Evolutionary conservation across 2,329 filamentous ascomycete species (phyloP), one percentile per base, ranked within the genome.

Genomic region (Akanthomyces uredinophilus): DNA sequence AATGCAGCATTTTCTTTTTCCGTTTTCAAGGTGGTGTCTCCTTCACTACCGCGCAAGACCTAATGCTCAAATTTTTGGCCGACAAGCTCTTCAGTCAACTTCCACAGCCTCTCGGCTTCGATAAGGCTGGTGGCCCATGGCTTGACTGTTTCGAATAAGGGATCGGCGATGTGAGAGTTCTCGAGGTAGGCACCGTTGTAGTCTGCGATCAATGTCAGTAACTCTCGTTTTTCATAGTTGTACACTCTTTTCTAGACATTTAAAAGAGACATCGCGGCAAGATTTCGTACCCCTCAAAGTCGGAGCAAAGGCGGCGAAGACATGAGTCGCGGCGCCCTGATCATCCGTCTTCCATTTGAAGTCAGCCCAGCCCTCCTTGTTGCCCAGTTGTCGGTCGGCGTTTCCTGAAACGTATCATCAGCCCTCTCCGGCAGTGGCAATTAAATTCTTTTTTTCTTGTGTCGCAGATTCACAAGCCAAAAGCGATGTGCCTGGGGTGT

Each of bases 1-100:
- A 29, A 29, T 29, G 4, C 27, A 29, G 4, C 32, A 35, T 35
- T 8, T 3, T 8, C 7, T 35, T 8, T 3, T 8, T 11, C 32
- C 7, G 7, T 35, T 11, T 35, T 35, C 32, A 35, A 35, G 32
- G 7, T 8, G 2, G 7, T 10, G 7, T 8, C 32, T 4, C 32
- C 32, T 5, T 35, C 32, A 35, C 32, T 10, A 14, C 11, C 16
- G 16, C 22, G 16, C 27, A 32, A 16, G 2, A 50, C 18, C 13
- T 44, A 73, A n/a, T 70, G 71, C 7, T 59, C 58, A 64, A 79
- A 79, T 60, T 74, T 69, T 61, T 79, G 70, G 0, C 70, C 73
- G n/a, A 81, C 78, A 54, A 81, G 65, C 65, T 77, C 68, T 70
- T 80, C 77, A n/a, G 76, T 80, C 52, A 80, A 49, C 49, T 71